Conservation (phyloP, 495 filamentous ascomycete genomes). For the Melanomma pulvis-pyrius region DNA sequence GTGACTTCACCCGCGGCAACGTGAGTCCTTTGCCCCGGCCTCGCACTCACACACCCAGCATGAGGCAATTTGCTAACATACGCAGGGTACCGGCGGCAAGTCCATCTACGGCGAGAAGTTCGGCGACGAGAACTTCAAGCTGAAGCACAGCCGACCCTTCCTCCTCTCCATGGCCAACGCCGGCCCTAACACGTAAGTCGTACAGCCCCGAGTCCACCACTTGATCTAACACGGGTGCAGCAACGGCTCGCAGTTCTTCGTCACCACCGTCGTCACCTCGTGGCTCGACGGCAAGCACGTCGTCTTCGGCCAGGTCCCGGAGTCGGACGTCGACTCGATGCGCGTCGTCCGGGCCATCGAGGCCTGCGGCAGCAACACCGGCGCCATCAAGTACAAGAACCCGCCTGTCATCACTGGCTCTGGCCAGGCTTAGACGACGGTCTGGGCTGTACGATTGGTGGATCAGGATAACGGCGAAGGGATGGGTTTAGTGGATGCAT, state of each 20-base stretch:
- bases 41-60: neutral
- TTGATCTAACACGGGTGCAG: slow-evolving; percentile 48
- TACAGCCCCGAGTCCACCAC: neutral
- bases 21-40: slow-evolving; percentile 41
- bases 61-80: slow-evolving; percentile 11
- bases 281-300: slow-evolving; percentile 53
- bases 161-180: slow-evolving; percentile 85
- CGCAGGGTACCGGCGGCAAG: slow-evolving; percentile 78
- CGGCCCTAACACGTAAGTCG: slow-evolving; percentile 72
- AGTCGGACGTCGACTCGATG: slow-evolving; percentile 41
- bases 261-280: slow-evolving; percentile 51
- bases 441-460: neutral
- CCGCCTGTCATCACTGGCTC: slow-evolving; percentile 43
- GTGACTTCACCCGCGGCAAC: slow-evolving; percentile 56
- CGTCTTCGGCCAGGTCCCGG: slow-evolving; percentile 49
- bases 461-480: neutral
- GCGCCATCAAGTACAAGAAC: slow-evolving; percentile 47
- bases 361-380: slow-evolving; percentile 43
- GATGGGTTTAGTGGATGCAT: slow-evolving; percentile 4
- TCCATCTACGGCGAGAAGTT: slow-evolving; percentile 91
- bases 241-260: slow-evolving; percentile 76
- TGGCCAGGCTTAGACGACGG: slow-evolving; percentile 35
- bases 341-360: slow-evolving; percentile 48
- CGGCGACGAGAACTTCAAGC: slow-evolving; percentile 74
- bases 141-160: slow-evolving; percentile 64